Percentiles rank a stretch among this genome's conserved stretches.
These are phyloP conservation scores for Ascomycota sp. DNA, from an alignment of 2,329 filamentous ascomycete species.

Conservation along the genomic window DNA sequence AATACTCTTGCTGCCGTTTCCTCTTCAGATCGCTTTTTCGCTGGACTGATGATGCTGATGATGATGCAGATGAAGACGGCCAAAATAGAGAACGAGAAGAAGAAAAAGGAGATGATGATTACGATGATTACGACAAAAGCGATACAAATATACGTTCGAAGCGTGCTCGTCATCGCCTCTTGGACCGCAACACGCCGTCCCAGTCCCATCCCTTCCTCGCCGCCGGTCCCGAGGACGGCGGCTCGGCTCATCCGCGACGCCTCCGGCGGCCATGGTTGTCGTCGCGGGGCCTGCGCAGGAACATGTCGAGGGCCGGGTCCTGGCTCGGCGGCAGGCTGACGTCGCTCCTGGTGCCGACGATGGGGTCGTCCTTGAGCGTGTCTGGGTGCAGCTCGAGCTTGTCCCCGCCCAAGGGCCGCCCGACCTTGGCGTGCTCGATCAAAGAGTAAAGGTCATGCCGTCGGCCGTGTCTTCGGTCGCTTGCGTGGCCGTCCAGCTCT, in stretches of 20 bases:
- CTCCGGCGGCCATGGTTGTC: slow-evolving; percentile 1
- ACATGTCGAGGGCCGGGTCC: slow-evolving; percentile 13
- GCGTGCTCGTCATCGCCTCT: slow-evolving; percentile 5
- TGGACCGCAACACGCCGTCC: slow-evolving; percentile 8
- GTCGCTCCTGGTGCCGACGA: slow-evolving; percentile 11
- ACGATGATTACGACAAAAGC: too few relatives aligned
- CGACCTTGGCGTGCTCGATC: slow-evolving; percentile 12
- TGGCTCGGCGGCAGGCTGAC: slow-evolving; percentile 18
- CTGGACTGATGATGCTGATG: too few relatives aligned
- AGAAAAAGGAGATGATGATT: too few relatives aligned
- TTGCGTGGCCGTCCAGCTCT: background rate
- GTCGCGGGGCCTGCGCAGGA: slow-evolving; percentile 5
- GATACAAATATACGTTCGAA: background rate
- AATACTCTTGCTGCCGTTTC: too few relatives aligned
- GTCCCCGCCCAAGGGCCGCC: slow-evolving; percentile 7
- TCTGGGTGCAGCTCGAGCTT: slow-evolving; percentile 19
- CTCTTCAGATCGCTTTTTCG: too few relatives aligned
- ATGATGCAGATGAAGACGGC: slow-evolving; percentile 1
- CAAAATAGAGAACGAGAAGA: too few relatives aligned
- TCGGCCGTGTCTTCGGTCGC: slow-evolving; percentile 2
- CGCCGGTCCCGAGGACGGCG: slow-evolving; percentile 2
- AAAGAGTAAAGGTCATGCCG: slow-evolving; percentile 10
- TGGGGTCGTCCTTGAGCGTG: slow-evolving; percentile 18
- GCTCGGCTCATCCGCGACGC: slow-evolving; percentile 2
- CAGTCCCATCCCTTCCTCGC: slow-evolving; percentile 4